Base-by-base conservation (phyloP, 169 alveolate genomes). In the Babesia bigemina region DNA sequence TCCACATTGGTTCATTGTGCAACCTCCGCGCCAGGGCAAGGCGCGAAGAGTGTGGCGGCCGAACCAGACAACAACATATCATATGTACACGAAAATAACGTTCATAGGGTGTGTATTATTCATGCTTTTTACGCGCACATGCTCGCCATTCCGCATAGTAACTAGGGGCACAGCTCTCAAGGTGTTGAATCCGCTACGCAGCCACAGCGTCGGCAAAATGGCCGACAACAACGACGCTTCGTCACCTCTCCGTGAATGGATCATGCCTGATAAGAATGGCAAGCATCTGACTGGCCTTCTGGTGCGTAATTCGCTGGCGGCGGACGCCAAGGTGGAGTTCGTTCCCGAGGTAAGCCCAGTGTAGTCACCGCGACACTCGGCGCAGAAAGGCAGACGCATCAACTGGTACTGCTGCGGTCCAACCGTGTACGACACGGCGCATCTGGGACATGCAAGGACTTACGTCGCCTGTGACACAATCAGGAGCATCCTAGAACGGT, bases 381-480 rank as follows among this genome's bases (percentile, higher is more conserved):
- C 48, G 8, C 62, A 88, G 92, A 92, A 92, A 67, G 96, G 96
- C 17, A 82, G 91, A 61, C 66, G 85, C 72, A 94, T 94, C 50
- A 92, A 74, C 53, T 93, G 98, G 98, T 95, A 95, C 61, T 94
- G 93, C 84, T 95, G 98, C 78, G 98, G 98, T 1, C 98, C 98
- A 28, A 95, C 98, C 1, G 99, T 98, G 4, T 98, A 98, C 91
- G 99, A 96, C 81, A 90, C 96, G 47, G 97, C 99, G 2, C 99
- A 98, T 92, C 85, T 98, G 86, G 99, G 99, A 0, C 99, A 98
- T 85, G 99, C 99, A 16, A 92, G 99, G 70, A 96, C 99, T 19
- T 97, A 97, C 81, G 90, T 98, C 33, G 92, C 97, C 50, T 96
- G 96, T 70, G 99, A 98, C 87, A 94, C 96, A 42, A 93, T 97